phyloP scores from a whole-genome alignment of 1,284 basidiomycete species.

The Heterobasidion irregulare region DNA sequence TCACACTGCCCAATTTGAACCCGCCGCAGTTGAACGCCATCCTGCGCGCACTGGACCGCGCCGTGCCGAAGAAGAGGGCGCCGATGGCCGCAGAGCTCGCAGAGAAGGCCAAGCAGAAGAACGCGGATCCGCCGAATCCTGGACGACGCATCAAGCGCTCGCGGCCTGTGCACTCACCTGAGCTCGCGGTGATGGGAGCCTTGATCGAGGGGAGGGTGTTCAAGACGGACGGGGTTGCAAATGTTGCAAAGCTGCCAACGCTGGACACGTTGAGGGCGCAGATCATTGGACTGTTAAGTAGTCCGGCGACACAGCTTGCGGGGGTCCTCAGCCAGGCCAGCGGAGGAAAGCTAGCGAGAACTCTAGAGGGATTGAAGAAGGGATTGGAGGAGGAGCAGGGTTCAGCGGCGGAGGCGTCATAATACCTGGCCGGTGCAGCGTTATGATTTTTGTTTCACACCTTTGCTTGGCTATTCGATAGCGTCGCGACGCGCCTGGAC shows the following conservation, averaged over 20 bases:
- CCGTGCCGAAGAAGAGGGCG: conserved; percentile 48
- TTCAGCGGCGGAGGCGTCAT: neutral
- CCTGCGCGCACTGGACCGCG: conserved; percentile 59
- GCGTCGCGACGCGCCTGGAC: no score
- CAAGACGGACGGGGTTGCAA: conserved; percentile 43
- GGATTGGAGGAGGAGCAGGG: conserved; percentile 50
- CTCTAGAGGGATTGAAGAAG: conserved; percentile 70
- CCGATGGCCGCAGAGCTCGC: conserved; percentile 40
- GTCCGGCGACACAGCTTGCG: conserved; percentile 63
- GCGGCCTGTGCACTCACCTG: conserved; percentile 44
- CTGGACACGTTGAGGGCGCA: conserved; percentile 67
- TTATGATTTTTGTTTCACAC: no score
- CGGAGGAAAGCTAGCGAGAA: conserved; percentile 66
- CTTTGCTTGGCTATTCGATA: no score
- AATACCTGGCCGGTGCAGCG: neutral
- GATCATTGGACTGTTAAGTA: conserved; percentile 65
- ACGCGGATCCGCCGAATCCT: conserved; percentile 53
- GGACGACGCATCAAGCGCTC: conserved; percentile 56
- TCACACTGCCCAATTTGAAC: conserved; percentile 58
- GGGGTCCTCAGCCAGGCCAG: conserved; percentile 64
- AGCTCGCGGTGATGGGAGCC: conserved; percentile 65
- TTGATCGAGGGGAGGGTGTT: conserved; percentile 68
- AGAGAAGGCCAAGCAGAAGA: conserved; percentile 35
- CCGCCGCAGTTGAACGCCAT: conserved; percentile 63
- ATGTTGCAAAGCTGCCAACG: conserved; percentile 60